These are phyloP conservation scores for Capronia coronata DNA, from an alignment of 2,329 filamentous ascomycete species.

Conservation along the genomic window DNA sequence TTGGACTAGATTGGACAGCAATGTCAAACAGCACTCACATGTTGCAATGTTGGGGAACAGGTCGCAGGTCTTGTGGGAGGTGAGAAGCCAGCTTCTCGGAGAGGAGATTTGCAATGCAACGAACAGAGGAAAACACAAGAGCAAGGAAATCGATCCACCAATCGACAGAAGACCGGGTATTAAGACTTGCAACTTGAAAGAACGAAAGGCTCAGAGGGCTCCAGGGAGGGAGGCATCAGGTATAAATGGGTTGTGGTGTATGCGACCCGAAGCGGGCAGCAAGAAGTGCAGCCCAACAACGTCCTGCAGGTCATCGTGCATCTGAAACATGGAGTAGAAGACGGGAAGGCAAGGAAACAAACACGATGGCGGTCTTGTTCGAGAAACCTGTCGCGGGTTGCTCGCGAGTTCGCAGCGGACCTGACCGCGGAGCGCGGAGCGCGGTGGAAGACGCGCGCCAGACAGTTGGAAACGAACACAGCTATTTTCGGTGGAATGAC, in stretches of 20 bases:
- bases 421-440: constrained; percentile 16
- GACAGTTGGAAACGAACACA: constrained; percentile 21
- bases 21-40: constrained; percentile 19
- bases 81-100: constrained; percentile 26
- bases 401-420: constrained; percentile 1
- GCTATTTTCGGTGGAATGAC: constrained; percentile 20
- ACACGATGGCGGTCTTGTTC: constrained; percentile 17
- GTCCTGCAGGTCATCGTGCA: constrained; percentile 22
- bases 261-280: constrained; percentile 19
- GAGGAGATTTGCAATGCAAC: constrained; percentile 8
- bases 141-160: constrained; percentile 22
- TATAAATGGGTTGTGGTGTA: constrained; percentile 27
- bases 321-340: constrained; percentile 24
- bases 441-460: constrained; percentile 21
- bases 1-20: constrained; percentile 9
- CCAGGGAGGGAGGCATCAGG: constrained; percentile 20
- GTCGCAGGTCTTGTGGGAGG: constrained; percentile 8
- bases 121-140: constrained; percentile 25
- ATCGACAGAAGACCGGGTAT: constrained; percentile 19
- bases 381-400: constrained; percentile 21
- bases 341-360: constrained; percentile 20
- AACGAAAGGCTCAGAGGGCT: constrained; percentile 28
- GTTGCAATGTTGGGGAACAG: constrained; percentile 15
- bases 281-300: constrained; percentile 21
- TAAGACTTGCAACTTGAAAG: constrained; percentile 24